phyloP scores from a whole-genome alignment of 306 rosid genomes.

The Dryas drummondii region DNA sequence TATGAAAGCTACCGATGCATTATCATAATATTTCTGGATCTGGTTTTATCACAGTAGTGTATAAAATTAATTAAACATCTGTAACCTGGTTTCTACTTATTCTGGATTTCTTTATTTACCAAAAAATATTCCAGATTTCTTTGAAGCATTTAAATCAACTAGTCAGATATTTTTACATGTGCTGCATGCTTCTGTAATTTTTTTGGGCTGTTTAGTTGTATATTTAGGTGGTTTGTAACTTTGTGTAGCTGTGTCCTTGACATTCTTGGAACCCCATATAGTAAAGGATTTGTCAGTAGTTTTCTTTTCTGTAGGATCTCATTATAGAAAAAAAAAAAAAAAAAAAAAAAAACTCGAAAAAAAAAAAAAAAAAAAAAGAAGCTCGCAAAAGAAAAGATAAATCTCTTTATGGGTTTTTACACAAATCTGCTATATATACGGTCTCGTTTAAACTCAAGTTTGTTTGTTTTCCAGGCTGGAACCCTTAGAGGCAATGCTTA shows the following conservation, averaged over 20 bases:
- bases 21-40: neutral
- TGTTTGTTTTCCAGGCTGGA: slow-evolving; percentile 62
- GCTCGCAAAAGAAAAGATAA: neutral
- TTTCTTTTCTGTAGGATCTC: neutral
- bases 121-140: neutral
- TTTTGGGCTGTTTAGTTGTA: neutral
- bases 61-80: neutral
- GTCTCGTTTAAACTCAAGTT: slow-evolving; percentile 1
- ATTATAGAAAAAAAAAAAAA: neutral
- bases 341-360: neutral
- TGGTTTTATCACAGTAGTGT: neutral
- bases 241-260: neutral
- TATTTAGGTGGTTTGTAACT: neutral
- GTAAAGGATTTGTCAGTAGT: neutral
- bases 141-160: neutral
- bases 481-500: slow-evolving; percentile 50
- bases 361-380: neutral
- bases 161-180: neutral
- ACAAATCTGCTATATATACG: neutral
- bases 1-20: neutral
- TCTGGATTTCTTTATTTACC: too few relatives aligned
- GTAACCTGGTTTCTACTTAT: neutral
- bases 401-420: neutral
- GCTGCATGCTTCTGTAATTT: neutral
- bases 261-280: neutral